These are phyloP conservation scores for Tremellales sp. DNA, from an alignment of 1,284 basidiomycete species.

Conservation along the genomic window DNA sequence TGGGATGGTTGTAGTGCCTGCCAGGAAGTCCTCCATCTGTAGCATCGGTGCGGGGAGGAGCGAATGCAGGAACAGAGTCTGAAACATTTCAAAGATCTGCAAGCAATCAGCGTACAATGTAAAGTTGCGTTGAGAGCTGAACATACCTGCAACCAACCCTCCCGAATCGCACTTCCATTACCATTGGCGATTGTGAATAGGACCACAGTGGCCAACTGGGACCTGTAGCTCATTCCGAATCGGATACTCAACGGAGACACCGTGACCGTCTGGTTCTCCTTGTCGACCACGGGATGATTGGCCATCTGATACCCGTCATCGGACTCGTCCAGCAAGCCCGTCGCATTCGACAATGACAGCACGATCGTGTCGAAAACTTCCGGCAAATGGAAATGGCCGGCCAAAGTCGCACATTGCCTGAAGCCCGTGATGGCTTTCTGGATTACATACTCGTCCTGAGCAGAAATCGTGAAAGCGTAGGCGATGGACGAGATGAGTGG, in stretches of 20 bases:
- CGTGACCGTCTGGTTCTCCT: slow-evolving; percentile 84
- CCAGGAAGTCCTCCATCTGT: slow-evolving; percentile 96
- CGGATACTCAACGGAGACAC: slow-evolving; percentile 88
- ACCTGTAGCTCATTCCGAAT: slow-evolving; percentile 93
- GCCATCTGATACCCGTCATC: slow-evolving; percentile 64
- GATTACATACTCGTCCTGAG: slow-evolving; percentile 90
- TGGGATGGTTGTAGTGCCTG: slow-evolving; percentile 82
- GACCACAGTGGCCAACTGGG: slow-evolving; percentile 94
- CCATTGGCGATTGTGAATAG: slow-evolving; percentile 97
- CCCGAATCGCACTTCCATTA: slow-evolving; percentile 88
- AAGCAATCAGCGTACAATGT: slow-evolving; percentile 30
- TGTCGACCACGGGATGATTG: slow-evolving; percentile 83
- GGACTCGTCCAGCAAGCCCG: slow-evolving; percentile 71
- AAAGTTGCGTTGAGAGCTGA: no score
- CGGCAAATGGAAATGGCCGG: slow-evolving; percentile 79
- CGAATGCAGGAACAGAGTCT: slow-evolving; percentile 90
- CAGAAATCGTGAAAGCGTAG: slow-evolving; percentile 86
- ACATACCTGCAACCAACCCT: slow-evolving; percentile 94
- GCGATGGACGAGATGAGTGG: slow-evolving; percentile 86
- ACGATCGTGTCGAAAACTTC: slow-evolving; percentile 98
- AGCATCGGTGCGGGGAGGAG: slow-evolving; percentile 81
- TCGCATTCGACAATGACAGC: slow-evolving; percentile 82
- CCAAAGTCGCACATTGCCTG: slow-evolving; percentile 90
- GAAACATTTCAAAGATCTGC: slow-evolving; percentile 98
- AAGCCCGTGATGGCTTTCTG: slow-evolving; percentile 93